phyloP scores from a whole-genome alignment of 1,139 yeast genomes.

The Debaryomyces subglobosus region DNA sequence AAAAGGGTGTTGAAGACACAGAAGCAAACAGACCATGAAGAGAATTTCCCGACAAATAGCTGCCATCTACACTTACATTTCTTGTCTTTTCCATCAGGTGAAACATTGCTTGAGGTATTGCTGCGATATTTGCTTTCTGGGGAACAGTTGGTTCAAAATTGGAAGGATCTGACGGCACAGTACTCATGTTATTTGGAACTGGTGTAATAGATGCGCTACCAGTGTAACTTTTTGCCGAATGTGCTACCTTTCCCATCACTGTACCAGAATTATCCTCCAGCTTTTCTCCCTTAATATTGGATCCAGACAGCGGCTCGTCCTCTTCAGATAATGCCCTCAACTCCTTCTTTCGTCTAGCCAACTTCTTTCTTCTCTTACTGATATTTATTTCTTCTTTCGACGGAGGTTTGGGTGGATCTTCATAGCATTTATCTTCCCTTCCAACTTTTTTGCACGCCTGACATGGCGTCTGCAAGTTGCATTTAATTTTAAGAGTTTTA shows the following conservation, averaged over 20 bases:
- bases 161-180: background rate
- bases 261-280: background rate
- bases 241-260: too few relatives aligned
- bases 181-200: background rate
- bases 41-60: background rate
- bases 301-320: background rate
- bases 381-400: conserved; percentile 28
- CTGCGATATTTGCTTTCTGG: background rate
- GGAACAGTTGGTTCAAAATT: background rate
- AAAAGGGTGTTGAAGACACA: background rate
- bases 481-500: conserved; percentile 53
- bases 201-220: background rate
- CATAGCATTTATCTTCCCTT: conserved; percentile 40
- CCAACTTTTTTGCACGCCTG: conserved; percentile 49
- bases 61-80: background rate
- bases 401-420: conserved; percentile 53
- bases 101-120: background rate
- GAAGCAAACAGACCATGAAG: background rate
- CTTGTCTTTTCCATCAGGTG: background rate
- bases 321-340: background rate
- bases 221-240: background rate
- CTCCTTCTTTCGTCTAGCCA: conserved; percentile 21
- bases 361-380: conserved; percentile 7
- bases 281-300: background rate
- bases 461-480: conserved; percentile 55